These are phyloP conservation scores for Rhodotorula taiwanensis DNA, from an alignment of 768 basidiomycete species.

Conservation along the genomic window DNA sequence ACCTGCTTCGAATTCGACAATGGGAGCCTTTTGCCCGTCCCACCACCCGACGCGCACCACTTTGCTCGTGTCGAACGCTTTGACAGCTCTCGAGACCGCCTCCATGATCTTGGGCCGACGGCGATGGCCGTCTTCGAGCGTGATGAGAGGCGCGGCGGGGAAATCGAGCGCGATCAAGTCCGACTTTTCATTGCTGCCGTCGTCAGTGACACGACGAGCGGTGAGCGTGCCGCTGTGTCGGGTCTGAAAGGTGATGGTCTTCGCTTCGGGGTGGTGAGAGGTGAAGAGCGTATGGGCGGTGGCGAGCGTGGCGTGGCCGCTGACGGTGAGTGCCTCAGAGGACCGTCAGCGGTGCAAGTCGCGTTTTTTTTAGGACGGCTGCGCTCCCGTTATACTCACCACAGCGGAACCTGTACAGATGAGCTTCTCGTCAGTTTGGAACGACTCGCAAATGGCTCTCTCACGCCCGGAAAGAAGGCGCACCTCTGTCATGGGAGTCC, in stretches of 20 bases:
- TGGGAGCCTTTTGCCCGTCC: constrained; percentile 2
- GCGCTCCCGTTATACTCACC: background rate
- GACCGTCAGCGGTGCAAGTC: background rate
- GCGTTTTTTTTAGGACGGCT: background rate
- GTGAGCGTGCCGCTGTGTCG: constrained; percentile 31
- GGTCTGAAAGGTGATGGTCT: constrained; percentile 36
- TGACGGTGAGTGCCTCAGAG: background rate
- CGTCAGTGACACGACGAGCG: constrained; percentile 25
- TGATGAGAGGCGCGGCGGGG: constrained; percentile 31
- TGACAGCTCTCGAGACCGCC: background rate
- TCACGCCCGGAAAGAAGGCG: background rate
- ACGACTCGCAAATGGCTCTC: background rate
- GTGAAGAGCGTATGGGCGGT: constrained; percentile 41
- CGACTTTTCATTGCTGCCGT: background rate
- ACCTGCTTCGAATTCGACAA: constrained; percentile 15
- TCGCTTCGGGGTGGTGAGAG: constrained; percentile 13
- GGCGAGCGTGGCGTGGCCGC: constrained; percentile 46
- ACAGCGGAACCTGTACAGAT: background rate
- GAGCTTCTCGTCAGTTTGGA: background rate
- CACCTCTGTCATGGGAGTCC: constrained; percentile 34
- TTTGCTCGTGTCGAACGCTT: constrained; percentile 9
- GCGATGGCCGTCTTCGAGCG: constrained; percentile 4
- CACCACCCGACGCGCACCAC: constrained; percentile 26
- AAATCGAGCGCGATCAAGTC: constrained; percentile 41
- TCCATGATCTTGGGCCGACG: constrained; percentile 4